These are phyloP conservation scores for Guadua angustifolia DNA, from an alignment of 176 grass and related monocot species.

Conservation along the genomic window DNA sequence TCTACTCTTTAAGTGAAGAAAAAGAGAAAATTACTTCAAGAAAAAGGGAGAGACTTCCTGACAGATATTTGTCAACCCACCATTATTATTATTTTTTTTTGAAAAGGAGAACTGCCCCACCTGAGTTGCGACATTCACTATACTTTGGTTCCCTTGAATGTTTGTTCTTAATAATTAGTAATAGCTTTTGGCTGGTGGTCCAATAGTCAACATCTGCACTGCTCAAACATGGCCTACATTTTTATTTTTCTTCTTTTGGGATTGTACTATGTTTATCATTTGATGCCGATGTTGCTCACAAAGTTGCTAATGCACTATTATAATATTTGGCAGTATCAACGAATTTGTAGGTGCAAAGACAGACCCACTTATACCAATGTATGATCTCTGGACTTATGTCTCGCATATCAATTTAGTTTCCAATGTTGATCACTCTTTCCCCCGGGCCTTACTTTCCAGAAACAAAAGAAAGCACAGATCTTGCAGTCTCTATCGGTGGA, in stretches of 20 bases:
- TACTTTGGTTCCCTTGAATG: neutral
- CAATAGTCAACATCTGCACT: conserved; percentile 22
- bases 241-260: conserved; percentile 12
- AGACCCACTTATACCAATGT: conserved; percentile 80
- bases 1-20: neutral
- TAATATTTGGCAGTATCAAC: conserved; percentile 58
- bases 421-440: conserved; percentile 12
- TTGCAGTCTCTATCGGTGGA: conserved; percentile 61
- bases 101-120: neutral
- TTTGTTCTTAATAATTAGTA: conserved; percentile 1
- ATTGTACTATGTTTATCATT: neutral
- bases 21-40: too few relatives aligned
- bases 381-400: conserved; percentile 52
- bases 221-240: conserved; percentile 22
- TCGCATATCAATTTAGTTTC: conserved; percentile 1
- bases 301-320: conserved; percentile 20
- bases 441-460: conserved; percentile 42
- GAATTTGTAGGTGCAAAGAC: conserved; percentile 69
- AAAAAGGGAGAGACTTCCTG: neutral
- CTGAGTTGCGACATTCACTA: conserved; percentile 12
- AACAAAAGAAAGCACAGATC: conserved; percentile 61
- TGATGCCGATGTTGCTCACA: neutral
- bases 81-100: neutral
- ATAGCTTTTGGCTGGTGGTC: conserved; percentile 33
- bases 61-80: conserved; percentile 10